Evolutionary conservation across 2,329 filamentous ascomycete genomes (phyloP).

Genomic region (Paracamarosporium sp.): DNA sequence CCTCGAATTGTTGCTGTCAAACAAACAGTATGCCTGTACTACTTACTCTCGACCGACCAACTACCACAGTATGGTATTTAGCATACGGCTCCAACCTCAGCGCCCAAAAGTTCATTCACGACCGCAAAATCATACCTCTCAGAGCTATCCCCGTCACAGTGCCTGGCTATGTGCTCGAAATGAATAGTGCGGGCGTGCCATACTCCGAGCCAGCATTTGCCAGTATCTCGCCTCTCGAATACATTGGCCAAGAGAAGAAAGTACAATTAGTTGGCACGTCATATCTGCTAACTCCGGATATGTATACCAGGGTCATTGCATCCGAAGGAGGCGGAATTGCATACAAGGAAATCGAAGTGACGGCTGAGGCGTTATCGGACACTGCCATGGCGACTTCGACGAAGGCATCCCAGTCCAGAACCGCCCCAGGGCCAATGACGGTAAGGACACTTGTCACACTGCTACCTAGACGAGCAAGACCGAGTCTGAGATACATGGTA

Average conservation of each 20-base stretch:
- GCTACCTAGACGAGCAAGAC: background rate
- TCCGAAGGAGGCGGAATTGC: conserved; percentile 27
- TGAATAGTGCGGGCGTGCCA: conserved; percentile 22
- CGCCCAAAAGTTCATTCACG: conserved; percentile 20
- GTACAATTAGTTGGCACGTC: conserved; percentile 11
- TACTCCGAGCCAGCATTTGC: conserved; percentile 24
- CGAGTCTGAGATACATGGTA: background rate
- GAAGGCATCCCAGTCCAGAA: no score
- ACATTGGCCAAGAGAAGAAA: conserved; percentile 3
- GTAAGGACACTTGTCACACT: conserved; percentile 1
- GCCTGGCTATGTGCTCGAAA: conserved; percentile 16
- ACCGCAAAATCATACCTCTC: conserved; percentile 21
- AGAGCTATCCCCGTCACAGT: conserved; percentile 5
- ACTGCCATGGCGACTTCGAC: no score
- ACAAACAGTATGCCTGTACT: no score
- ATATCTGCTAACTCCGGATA: conserved; percentile 21
- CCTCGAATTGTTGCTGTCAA: no score
- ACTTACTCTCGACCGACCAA: no score
- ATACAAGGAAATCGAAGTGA: conserved; percentile 11
- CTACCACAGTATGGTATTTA: no score
- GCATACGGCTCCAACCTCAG: conserved; percentile 31
- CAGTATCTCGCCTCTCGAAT: conserved; percentile 10
- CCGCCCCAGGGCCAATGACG: no score
- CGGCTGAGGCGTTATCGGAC: no score
- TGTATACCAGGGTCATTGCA: conserved; percentile 19